These are phyloP conservation scores for Citrullus amarus DNA, from an alignment of 306 rosid genomes.

Conservation along the genomic window DNA sequence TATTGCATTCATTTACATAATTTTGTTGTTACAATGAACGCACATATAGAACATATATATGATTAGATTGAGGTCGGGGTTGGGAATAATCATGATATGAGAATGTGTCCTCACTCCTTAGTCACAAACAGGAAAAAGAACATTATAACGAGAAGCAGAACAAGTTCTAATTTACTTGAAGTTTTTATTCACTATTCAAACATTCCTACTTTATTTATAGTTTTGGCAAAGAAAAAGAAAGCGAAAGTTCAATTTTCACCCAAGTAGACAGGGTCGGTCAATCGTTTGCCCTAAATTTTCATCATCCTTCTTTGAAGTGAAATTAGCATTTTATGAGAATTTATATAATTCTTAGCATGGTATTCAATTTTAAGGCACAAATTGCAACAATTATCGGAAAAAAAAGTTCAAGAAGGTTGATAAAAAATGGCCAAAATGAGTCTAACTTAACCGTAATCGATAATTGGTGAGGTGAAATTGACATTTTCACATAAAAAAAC, in stretches of 20 bases:
- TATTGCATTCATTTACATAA: slow-evolving; percentile 7
- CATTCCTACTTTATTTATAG: neutral
- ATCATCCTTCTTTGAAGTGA: neutral
- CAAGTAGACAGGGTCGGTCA: neutral
- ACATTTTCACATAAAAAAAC: too few relatives aligned
- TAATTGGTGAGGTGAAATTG: too few relatives aligned
- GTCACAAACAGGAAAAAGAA: too few relatives aligned
- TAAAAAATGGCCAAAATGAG: too few relatives aligned
- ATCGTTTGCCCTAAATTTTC: neutral
- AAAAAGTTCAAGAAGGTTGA: too few relatives aligned
- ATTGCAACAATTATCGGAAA: neutral
- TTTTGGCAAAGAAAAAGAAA: neutral
- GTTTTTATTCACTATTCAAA: neutral
- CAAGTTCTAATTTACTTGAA: neutral
- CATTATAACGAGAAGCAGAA: neutral
- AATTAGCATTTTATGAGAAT: too few relatives aligned
- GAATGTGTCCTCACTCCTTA: neutral
- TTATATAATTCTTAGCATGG: too few relatives aligned
- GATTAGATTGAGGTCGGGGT: neutral
- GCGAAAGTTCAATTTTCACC: neutral
- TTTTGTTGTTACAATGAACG: neutral
- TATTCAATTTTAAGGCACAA: neutral
- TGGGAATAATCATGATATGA: neutral
- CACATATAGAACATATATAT: neutral
- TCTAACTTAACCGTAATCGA: too few relatives aligned